phyloP scores from a whole-genome alignment of 2,329 filamentous ascomycete species.

The Claviceps spartinae region DNA sequence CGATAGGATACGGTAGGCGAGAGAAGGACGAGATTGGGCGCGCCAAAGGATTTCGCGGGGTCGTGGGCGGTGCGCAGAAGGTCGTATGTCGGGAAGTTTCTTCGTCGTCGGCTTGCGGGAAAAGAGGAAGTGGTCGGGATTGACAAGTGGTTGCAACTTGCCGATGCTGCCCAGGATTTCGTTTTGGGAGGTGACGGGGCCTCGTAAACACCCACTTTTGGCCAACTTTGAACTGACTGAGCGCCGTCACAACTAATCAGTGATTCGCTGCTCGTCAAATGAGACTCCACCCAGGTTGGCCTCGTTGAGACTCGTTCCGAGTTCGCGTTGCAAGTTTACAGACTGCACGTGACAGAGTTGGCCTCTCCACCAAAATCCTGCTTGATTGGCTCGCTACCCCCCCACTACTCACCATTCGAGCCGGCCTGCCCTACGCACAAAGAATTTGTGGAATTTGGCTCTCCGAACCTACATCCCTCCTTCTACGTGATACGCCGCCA shows the following conservation, averaged over 20 bases:
- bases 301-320: not conserved
- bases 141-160: not conserved
- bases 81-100: not conserved
- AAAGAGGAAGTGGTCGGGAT: too few species aligned
- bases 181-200: not conserved
- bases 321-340: conserved; percentile 3
- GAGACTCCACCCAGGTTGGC: not conserved
- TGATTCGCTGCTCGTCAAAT: conserved; percentile 1
- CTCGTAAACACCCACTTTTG: conserved; percentile 3
- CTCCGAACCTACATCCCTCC: conserved; percentile 22
- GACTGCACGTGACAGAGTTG: conserved; percentile 14
- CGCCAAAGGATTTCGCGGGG: not conserved
- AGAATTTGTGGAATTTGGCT: conserved; percentile 27
- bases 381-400: conserved; percentile 24
- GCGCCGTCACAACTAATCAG: not conserved
- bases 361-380: conserved; percentile 3
- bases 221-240: not conserved
- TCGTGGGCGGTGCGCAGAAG: not conserved
- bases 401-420: conserved; percentile 19
- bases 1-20: not conserved
- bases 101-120: not conserved
- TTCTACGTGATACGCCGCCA: conserved; percentile 20
- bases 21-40: too few species aligned
- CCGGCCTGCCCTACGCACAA: conserved; percentile 30
- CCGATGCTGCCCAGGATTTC: not conserved